phyloP scores from a whole-genome alignment of 805 yeast species.

The Priceomyces melissophilus region DNA sequence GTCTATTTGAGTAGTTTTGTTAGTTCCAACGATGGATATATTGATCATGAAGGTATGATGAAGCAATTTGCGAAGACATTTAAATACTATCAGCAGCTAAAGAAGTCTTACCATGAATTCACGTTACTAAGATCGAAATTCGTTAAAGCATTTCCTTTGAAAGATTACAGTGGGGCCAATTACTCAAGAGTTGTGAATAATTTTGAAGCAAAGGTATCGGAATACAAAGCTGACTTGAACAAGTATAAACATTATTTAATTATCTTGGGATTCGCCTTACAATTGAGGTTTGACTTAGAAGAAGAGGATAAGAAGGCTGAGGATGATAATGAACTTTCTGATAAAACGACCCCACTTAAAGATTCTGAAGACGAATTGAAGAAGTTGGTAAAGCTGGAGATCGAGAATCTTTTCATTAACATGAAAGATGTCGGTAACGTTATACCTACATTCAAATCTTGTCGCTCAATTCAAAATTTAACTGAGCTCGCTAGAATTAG shows the following conservation, averaged over 20 bases:
- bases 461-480: slow-evolving; percentile 19
- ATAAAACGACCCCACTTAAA: slow-evolving; percentile 4
- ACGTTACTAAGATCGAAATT: slow-evolving; percentile 26
- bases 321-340: slow-evolving; percentile 6
- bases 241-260: slow-evolving; percentile 45
- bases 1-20: slow-evolving; percentile 36
- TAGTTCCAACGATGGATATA: slow-evolving; percentile 17
- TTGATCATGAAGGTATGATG: slow-evolving; percentile 38
- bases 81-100: slow-evolving; percentile 39
- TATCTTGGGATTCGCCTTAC: slow-evolving; percentile 46
- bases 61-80: slow-evolving; percentile 41
- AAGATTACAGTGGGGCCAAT: slow-evolving; percentile 25
- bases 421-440: slow-evolving; percentile 30
- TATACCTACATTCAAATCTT: slow-evolving; percentile 31
- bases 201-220: slow-evolving; percentile 38
- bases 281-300: slow-evolving; percentile 42
- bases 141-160: slow-evolving; percentile 23
- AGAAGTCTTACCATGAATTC: slow-evolving; percentile 31
- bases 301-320: slow-evolving; percentile 1
- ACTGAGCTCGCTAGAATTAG: slow-evolving; percentile 5
- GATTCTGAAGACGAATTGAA: slow-evolving; percentile 29
- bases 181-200: slow-evolving; percentile 35
- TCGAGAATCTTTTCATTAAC: slow-evolving; percentile 26
- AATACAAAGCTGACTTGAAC: slow-evolving; percentile 42
- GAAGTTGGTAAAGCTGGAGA: slow-evolving; percentile 30